Percentiles rank a stretch among this genome's conserved stretches.
Conservation (phyloP, 345 rosid genomes). For the Eucalyptus marginata region DNA sequence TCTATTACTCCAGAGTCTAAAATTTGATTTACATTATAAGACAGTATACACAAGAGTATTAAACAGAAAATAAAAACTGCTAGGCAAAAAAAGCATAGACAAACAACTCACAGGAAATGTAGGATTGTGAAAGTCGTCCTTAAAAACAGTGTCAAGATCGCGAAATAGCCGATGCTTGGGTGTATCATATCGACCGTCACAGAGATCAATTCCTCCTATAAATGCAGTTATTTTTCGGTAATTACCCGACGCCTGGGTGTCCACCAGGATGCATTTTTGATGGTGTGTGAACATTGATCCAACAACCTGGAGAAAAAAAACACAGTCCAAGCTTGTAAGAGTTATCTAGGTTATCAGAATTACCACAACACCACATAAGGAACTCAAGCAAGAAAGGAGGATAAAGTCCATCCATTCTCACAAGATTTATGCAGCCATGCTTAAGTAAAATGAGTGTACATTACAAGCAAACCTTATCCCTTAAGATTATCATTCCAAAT, state of each 20-base stretch:
- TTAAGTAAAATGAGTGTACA: not conserved
- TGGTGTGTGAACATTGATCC: conserved; percentile 92
- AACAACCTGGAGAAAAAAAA: conserved; percentile 42
- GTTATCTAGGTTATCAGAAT: not conserved
- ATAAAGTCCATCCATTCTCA: not conserved
- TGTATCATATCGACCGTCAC: conserved; percentile 98
- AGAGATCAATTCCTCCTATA: conserved; percentile 88
- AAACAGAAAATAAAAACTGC: not conserved
- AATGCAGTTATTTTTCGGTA: conserved; percentile 75
- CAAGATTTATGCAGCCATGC: not conserved
- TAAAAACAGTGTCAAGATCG: conserved; percentile 50
- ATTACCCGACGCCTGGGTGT: conserved; percentile 73
- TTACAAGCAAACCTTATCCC: not conserved
- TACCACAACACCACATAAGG: not conserved
- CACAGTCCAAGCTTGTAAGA: not conserved
- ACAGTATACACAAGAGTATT: not conserved
- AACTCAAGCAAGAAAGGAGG: not conserved
- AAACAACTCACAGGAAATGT: conserved; percentile 63
- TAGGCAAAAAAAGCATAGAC: not conserved
- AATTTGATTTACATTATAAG: not conserved
- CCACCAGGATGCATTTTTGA: conserved; percentile 86
- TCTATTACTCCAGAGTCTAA: not conserved
- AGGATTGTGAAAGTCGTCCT: conserved; percentile 86
- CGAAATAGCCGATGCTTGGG: conserved; percentile 72
- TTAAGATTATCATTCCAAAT: not conserved